Evolutionary conservation across 179 eudicot species (phyloP).

Genomic region (Gypsophila paniculata): DNA sequence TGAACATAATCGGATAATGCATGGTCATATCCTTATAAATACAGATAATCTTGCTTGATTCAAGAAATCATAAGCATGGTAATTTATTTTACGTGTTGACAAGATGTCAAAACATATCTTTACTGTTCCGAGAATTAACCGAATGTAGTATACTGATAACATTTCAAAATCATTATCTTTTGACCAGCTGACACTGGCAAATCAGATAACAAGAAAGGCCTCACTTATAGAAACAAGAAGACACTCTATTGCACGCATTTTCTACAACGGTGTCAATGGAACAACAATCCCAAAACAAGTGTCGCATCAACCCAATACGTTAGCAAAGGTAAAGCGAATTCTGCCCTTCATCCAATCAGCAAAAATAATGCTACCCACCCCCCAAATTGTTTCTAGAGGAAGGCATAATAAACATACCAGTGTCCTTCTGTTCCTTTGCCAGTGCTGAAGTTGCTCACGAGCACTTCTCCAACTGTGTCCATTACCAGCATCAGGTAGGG

Average conservation of each 20-base stretch:
- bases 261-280: background rate
- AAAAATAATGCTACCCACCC: slow-evolving; percentile 7
- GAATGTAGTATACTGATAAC: background rate
- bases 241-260: background rate
- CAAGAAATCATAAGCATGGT: background rate
- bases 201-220: background rate
- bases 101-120: background rate
- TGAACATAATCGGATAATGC: slow-evolving; percentile 5
- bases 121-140: background rate
- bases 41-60: background rate
- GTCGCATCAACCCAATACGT: background rate
- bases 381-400: background rate
- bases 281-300: background rate
- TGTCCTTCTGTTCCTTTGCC: slow-evolving; percentile 96
- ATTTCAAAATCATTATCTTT: background rate
- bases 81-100: background rate
- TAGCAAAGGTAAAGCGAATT: background rate
- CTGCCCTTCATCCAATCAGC: background rate
- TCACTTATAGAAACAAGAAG: slow-evolving; percentile 2
- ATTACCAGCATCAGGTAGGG: slow-evolving; percentile 66
- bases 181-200: background rate
- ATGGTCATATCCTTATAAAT: slow-evolving; percentile 3
- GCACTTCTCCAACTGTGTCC: slow-evolving; percentile 82
- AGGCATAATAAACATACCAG: slow-evolving; percentile 42
- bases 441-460: slow-evolving; percentile 91